Evolutionary conservation across 495 filamentous ascomycete genomes (phyloP).

Genomic region (Durotheca rogersii): DNA sequence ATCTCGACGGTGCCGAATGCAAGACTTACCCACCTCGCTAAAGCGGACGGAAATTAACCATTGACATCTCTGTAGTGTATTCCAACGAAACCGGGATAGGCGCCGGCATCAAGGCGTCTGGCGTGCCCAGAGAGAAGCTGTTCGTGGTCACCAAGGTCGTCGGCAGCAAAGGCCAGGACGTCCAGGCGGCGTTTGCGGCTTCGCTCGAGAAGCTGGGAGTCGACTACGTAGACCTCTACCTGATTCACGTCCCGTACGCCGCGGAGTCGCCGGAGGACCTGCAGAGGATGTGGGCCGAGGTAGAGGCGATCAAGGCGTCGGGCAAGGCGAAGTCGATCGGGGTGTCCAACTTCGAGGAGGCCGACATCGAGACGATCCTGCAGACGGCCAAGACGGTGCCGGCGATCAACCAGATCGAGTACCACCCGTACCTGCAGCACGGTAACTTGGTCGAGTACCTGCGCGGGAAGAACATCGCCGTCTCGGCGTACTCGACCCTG

Average conservation of each 20-base stretch:
- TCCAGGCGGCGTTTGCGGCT: slow-evolving; percentile 67
- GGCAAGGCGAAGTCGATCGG: slow-evolving; percentile 78
- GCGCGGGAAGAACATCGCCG: slow-evolving; percentile 65
- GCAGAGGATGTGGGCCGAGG: slow-evolving; percentile 70
- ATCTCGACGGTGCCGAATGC: slow-evolving; percentile 79
- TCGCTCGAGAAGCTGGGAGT: slow-evolving; percentile 75
- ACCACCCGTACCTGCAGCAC: slow-evolving; percentile 84
- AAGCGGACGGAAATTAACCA: neutral
- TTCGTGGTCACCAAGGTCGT: slow-evolving; percentile 77
- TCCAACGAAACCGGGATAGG: slow-evolving; percentile 78
- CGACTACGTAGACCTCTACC: slow-evolving; percentile 82
- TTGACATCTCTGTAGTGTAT: slow-evolving; percentile 55
- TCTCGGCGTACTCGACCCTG: slow-evolving; percentile 68
- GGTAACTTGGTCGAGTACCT: slow-evolving; percentile 63
- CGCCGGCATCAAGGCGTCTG: slow-evolving; percentile 66
- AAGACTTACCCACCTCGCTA: slow-evolving; percentile 8
- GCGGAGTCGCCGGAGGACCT: slow-evolving; percentile 61
- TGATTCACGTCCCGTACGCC: slow-evolving; percentile 78
- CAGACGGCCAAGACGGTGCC: slow-evolving; percentile 64
- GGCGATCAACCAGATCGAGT: slow-evolving; percentile 85
- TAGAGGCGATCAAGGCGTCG: slow-evolving; percentile 70
- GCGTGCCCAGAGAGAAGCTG: slow-evolving; percentile 64
- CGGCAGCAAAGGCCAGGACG: slow-evolving; percentile 51
- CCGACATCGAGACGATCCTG: slow-evolving; percentile 67
- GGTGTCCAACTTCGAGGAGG: slow-evolving; percentile 75